Base-by-base conservation (phyloP, 2,329 filamentous ascomycete species). In the Fusarium sp. region DNA sequence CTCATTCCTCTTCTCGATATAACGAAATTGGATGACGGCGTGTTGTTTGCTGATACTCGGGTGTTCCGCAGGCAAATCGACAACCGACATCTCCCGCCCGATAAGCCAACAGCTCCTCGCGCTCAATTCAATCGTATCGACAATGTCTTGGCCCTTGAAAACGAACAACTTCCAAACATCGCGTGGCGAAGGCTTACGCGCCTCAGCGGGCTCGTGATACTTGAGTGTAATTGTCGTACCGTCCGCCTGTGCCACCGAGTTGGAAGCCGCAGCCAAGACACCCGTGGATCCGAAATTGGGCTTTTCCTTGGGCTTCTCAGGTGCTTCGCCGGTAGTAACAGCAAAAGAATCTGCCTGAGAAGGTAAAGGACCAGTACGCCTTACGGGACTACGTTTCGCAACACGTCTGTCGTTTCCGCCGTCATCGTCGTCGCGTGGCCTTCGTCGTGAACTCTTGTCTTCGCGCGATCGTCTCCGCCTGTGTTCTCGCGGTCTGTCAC, bases 31-130 rank as follows among this genome's bases (percentile, higher is more conserved):
- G 43, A 99, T 87, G 10, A 95, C 96, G 1, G 95, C 95, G 79
- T 99, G 96, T 81, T 99, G 96, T 80, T 97, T 97, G 78, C 94
- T 97, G 75, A 94, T 90, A 79, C 94, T 98, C 1, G 95, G 94
- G 77, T 99, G 95, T 76, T 97, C 94, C 9, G 97, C 88, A 3
- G 89, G 83, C 59, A 97, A 84, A 77, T 99, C 96, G 3, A 93
- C 94, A 5, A 99, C 91, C 7, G 91, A 83, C 54, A 87, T 79
- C 73, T 98, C 95, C 46, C 95, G 87, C 1, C 96, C 96, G 10
- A 98, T 83, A 24, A 99, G 83, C 96, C 96, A 99, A 82, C 94
- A 97, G 75, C 91, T 97, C 63, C 93, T 90, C 58, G 85, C 81
- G 60, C 87, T 86, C 49, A 99, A 84, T 61, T 94, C 89, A 22